Conservation (phyloP, 306 rosid species). For the Prunus fruticosa region DNA sequence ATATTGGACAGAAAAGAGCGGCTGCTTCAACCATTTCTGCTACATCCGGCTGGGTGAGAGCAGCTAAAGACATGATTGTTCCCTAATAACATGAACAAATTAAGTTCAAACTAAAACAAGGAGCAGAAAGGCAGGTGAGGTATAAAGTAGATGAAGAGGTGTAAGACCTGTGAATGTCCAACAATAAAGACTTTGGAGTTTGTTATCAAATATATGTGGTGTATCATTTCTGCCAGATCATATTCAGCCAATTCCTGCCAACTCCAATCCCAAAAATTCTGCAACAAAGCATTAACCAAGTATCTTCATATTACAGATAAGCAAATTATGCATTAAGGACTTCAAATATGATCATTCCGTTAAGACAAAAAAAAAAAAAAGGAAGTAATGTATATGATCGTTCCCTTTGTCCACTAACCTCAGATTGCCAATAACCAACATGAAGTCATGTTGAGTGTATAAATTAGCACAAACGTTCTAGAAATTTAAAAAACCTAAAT, state of each 20-base stretch:
- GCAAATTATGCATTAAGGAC: background rate
- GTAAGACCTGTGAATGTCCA: conserved; percentile 90
- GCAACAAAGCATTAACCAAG: conserved; percentile 27
- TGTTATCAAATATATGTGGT: conserved; percentile 48
- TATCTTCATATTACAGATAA: conserved; percentile 20
- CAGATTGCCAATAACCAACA: background rate
- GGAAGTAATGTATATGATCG: background rate
- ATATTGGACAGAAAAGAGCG: conserved; percentile 82
- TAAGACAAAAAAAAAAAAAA: too few species aligned
- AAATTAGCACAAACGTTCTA: background rate
- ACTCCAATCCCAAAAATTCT: conserved; percentile 98
- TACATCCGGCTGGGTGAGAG: conserved; percentile 64
- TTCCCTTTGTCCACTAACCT: background rate
- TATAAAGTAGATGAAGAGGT: conserved; percentile 22
- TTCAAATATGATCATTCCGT: background rate
- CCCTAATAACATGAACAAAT: conserved; percentile 48
- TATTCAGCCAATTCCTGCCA: conserved; percentile 81
- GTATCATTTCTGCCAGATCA: conserved; percentile 74
- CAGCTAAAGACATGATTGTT: conserved; percentile 74
- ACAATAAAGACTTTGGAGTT: conserved; percentile 65
- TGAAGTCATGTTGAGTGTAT: background rate
- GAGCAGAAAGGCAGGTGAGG: conserved; percentile 4
- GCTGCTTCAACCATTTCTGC: conserved; percentile 84
- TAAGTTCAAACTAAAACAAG: conserved; percentile 11
- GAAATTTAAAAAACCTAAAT: background rate